A percentile compares a stretch with the other conserved stretches of the same genome.
Conservation (phyloP, 345 rosid genomes). For the Aegle marmelos region DNA sequence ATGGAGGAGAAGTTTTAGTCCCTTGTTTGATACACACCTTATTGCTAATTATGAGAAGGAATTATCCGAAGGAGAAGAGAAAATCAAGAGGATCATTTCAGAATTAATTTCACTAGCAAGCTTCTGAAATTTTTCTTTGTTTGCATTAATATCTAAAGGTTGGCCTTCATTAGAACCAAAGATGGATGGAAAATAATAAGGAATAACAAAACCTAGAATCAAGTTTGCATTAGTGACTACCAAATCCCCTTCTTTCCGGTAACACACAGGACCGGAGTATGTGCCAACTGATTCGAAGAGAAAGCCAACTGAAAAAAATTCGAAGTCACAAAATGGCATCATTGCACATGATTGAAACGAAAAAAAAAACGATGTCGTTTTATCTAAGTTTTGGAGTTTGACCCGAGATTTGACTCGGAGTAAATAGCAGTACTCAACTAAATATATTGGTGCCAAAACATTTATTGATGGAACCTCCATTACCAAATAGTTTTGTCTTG, state of each 20-base stretch:
- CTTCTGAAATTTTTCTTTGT: slow-evolving; percentile 70
- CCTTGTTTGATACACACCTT: slow-evolving; percentile 83
- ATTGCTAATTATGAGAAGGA: slow-evolving; percentile 71
- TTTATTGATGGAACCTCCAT: no score
- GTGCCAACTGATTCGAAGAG: slow-evolving; percentile 99
- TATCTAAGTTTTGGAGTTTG: no score
- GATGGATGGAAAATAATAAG: slow-evolving; percentile 90
- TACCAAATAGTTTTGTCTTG: no score
- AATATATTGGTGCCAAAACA: no score
- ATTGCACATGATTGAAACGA: no score
- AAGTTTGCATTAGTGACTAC: slow-evolving; percentile 94
- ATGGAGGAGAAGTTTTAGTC: slow-evolving; percentile 56
- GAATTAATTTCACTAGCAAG: slow-evolving; percentile 74
- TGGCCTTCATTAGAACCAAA: slow-evolving; percentile 86
- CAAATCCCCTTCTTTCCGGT: slow-evolving; percentile 88
- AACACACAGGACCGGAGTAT: slow-evolving; percentile 96
- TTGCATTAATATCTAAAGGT: slow-evolving; percentile 67
- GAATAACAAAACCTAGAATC: slow-evolving; percentile 82
- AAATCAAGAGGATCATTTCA: slow-evolving; percentile 76
- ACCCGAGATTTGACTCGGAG: no score
- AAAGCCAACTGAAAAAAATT: no score
- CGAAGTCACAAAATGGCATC: no score
- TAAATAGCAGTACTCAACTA: no score
- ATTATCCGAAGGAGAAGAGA: slow-evolving; percentile 53
- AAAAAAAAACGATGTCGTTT: no score